phyloP scores from a whole-genome alignment of 495 filamentous ascomycete genomes.

The Penicillium pulvis region DNA sequence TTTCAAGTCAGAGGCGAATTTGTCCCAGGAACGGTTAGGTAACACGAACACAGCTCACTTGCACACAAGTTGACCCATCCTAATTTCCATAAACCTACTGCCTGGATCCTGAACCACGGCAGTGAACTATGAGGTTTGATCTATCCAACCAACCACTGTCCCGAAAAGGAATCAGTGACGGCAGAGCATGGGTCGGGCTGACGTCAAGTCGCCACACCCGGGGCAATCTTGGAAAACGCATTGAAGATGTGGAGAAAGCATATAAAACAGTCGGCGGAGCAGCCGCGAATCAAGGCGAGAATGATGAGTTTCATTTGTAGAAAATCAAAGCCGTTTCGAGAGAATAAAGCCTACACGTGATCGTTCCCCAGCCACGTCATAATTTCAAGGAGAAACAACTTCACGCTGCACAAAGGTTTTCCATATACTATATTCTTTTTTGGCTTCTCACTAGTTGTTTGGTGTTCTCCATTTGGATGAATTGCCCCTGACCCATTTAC shows the following conservation, averaged over 20 bases:
- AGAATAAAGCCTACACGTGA: slow-evolving; percentile 14
- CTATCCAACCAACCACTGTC: neutral
- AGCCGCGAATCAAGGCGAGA: neutral
- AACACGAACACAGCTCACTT: neutral
- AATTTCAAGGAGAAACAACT: slow-evolving; percentile 10
- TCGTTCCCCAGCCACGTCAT: slow-evolving; percentile 17
- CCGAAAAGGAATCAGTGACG: neutral
- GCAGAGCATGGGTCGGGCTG: slow-evolving; percentile 15
- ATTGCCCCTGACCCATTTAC: neutral
- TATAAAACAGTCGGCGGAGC: neutral
- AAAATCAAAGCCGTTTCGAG: neutral
- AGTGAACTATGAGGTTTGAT: neutral
- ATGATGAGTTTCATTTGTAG: neutral
- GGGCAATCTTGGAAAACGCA: neutral
- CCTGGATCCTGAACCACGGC: neutral
- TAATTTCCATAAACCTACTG: neutral
- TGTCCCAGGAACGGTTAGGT: neutral
- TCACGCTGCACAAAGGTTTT: slow-evolving; percentile 9
- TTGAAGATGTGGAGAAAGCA: slow-evolving; percentile 13
- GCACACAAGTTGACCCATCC: neutral
- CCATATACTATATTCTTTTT: neutral
- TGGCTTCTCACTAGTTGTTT: neutral
- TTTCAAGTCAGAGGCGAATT: neutral
- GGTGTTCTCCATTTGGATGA: slow-evolving; percentile 5
- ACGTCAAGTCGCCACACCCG: slow-evolving; percentile 34